Conservation (phyloP, 2,329 filamentous ascomycete genomes). For the Cladophialophora carrionii region DNA sequence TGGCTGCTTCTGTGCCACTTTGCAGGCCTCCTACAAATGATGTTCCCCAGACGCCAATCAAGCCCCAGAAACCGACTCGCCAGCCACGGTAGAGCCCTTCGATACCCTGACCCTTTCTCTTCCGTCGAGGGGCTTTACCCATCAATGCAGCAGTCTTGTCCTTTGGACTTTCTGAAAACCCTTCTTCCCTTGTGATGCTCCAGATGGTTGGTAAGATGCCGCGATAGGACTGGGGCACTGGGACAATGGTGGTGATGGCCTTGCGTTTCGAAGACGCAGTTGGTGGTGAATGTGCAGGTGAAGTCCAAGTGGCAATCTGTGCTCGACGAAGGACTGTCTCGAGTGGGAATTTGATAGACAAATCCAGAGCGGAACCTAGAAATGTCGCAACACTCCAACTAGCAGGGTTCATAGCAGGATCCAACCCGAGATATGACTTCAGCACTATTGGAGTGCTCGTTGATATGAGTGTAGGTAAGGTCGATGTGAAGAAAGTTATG, state of each 20-base stretch:
- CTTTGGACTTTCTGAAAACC: constrained; percentile 56
- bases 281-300: constrained; percentile 47
- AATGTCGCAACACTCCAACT: constrained; percentile 84
- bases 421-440: constrained; percentile 80
- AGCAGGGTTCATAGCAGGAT: constrained; percentile 77
- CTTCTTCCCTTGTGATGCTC: constrained; percentile 81
- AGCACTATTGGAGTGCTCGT: constrained; percentile 83
- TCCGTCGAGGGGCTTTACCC: constrained; percentile 49
- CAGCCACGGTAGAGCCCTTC: constrained; percentile 62
- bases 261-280: constrained; percentile 45
- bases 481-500: constrained; percentile 84
- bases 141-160: constrained; percentile 44
- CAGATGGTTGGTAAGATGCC: constrained; percentile 94
- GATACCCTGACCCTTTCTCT: constrained; percentile 58
- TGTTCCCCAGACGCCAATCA: constrained; percentile 60
- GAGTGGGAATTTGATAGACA: constrained; percentile 84
- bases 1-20: constrained; percentile 30
- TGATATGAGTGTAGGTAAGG: constrained; percentile 79
- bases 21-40: constrained; percentile 47
- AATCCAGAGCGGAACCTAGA: constrained; percentile 74
- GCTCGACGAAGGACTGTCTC: constrained; percentile 90
- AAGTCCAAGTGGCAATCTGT: constrained; percentile 73
- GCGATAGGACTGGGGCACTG: constrained; percentile 72
- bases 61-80: constrained; percentile 60
- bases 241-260: constrained; percentile 72